Conservation (phyloP, 768 basidiomycete genomes). For the Lentinula raphanica region DNA sequence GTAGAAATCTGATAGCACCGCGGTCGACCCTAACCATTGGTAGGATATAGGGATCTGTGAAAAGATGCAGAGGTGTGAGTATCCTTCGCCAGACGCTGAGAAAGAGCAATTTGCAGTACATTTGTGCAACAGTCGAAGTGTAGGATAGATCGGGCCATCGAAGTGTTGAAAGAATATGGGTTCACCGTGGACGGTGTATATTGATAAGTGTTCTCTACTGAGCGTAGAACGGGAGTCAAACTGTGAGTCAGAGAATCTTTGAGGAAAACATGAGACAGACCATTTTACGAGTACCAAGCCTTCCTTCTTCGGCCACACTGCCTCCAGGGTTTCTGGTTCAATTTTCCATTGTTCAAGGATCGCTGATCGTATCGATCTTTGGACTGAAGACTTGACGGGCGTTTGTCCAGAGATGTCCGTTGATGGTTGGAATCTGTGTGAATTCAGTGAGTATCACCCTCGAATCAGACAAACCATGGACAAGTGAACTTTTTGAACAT, state of each 20-base stretch:
- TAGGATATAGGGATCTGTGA: slow-evolving; percentile 84
- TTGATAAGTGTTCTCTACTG: slow-evolving; percentile 93
- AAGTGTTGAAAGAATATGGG: slow-evolving; percentile 96
- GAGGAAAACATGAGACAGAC: no score
- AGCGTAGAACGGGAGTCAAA: slow-evolving; percentile 19
- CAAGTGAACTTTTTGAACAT: slow-evolving; percentile 87
- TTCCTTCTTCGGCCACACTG: slow-evolving; percentile 99
- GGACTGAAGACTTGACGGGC: slow-evolving; percentile 88
- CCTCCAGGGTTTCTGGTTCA: slow-evolving; percentile 76
- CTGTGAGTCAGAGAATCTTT: no score
- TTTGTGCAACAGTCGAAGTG: slow-evolving; percentile 84
- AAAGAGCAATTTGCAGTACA: slow-evolving; percentile 45
- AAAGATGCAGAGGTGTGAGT: background rate
- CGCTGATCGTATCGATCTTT: slow-evolving; percentile 77
- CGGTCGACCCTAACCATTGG: slow-evolving; percentile 89
- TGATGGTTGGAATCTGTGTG: slow-evolving; percentile 57
- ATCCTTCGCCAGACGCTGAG: background rate
- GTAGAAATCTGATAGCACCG: slow-evolving; percentile 95
- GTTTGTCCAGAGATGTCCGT: slow-evolving; percentile 88
- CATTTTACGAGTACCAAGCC: slow-evolving; percentile 90
- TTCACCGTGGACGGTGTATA: slow-evolving; percentile 83
- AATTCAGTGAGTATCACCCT: background rate
- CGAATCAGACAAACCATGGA: no score
- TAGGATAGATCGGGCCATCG: slow-evolving; percentile 89
- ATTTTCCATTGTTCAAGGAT: slow-evolving; percentile 83